Percentiles rank a stretch among this genome's conserved stretches.
Evolutionary conservation across 148 eudicot genomes (phyloP).

Genomic region (Mesembryanthemum crystallinum): DNA sequence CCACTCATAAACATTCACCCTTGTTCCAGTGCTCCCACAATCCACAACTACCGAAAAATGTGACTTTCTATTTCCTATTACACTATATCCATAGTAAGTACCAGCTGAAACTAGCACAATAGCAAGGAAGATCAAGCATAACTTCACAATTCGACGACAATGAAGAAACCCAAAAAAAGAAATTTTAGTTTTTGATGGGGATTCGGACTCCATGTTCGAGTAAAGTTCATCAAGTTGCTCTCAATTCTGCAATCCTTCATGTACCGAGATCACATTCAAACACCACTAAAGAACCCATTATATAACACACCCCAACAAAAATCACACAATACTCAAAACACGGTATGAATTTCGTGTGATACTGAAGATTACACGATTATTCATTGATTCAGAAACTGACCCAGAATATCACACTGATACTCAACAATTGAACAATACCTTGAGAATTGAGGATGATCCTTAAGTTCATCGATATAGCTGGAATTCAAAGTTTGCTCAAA

Average conservation of each 20-base stretch:
- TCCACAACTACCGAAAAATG: constrained; percentile 78
- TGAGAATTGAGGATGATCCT: constrained; percentile 10
- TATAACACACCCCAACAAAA: neutral
- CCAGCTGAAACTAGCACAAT: constrained; percentile 31
- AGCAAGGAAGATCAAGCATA: constrained; percentile 27
- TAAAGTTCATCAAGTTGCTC: neutral
- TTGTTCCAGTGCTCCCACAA: constrained; percentile 89
- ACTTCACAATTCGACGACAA: constrained; percentile 25
- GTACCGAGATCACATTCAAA: neutral
- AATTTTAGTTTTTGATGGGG: constrained; percentile 53
- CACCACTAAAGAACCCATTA: neutral
- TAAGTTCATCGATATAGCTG: constrained; percentile 13
- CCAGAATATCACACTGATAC: constrained; percentile 2
- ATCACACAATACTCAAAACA: constrained; percentile 10
- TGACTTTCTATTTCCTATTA: constrained; percentile 21
- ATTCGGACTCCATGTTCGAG: constrained; percentile 52
- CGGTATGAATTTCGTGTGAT: neutral
- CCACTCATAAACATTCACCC: constrained; percentile 74
- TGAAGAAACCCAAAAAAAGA: constrained; percentile 22
- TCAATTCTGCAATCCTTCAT: constrained; percentile 7
- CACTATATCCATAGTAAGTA: constrained; percentile 25
- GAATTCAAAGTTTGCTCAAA: neutral
- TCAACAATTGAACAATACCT: too few species aligned
- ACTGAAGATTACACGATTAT: neutral
- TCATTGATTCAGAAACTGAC: constrained; percentile 12